Evolutionary conservation across 179 eudicot species (phyloP), one percentile per base, ranked within the genome.

Genomic region (Corrigiola litoralis): DNA sequence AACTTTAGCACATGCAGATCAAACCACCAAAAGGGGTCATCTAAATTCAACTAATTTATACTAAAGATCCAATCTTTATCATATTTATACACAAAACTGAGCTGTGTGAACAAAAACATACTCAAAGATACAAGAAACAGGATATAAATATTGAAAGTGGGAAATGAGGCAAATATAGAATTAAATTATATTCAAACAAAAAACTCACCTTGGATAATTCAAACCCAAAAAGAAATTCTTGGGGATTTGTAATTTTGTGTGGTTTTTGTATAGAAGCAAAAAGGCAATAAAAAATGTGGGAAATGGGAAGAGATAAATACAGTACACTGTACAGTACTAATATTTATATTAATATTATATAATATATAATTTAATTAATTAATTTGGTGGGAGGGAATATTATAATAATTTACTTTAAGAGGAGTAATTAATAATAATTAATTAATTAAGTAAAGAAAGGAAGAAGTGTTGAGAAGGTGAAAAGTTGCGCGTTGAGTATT

Each of bases 121-220:
- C 2, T 12, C 10, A 38, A 38, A 6, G 13, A 9, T 16, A 38
- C 12, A 38, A 38, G 12, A 38, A 38, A 38, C 10, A 2, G 10
- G 13, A 38, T 2, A 38, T 3, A 38, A 38, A 6, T 24, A 3
- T 25, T 1, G 23, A 16, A 14, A 24, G 34, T 18, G 21, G 13
- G 9, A 17, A 14, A 49, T 38, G 41, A 44, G 59, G 33, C 13
- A 51, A 31, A 29, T 33, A 61, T 32, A 25, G 45, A 7, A 17
- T 3, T 23, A 63, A 46, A 56, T 5, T 13, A 33, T 28, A 36
- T 2, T 13, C 10, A 33, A 68, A 45, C 31, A 45, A 37, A 68
- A 60, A 37, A 59, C 73, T 37, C 2, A 61, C 65, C 72, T 68
- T 36, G 72, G 48, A 33, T 33, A 59, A 54, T 14, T 45, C 9